Evolutionary conservation across 805 yeast genomes (phyloP), one percentile per base, ranked within the genome.

Genomic region (Teunomyces gatunensis): DNA sequence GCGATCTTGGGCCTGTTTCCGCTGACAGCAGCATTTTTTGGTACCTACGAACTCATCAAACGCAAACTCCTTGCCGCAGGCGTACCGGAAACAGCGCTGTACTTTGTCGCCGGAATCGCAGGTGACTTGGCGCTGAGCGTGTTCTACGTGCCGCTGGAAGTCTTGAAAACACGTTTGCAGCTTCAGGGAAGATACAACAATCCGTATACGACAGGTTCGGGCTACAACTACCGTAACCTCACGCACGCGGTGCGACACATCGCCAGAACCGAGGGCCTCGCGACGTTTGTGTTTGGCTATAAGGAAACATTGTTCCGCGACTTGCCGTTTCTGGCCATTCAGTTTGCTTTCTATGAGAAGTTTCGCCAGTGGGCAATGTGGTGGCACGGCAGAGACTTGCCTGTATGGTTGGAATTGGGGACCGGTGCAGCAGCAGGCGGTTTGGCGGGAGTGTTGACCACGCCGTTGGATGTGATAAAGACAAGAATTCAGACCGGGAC

Each of bases 361-460:
- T 85, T 86, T 55, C 75, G 96, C 58, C 75, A 78, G 52, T 66
- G 70, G 57, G 89, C 92, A 0, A 83, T 72, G 6, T 46, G 53
- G 18, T 72, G 65, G 48, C 59, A 72, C 46, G 45, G 52, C 10
- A 51, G 58, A 53, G 83, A 80, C 40, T 65, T 87, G 45, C 78
- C 85, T 1, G 65, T 85, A 6, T 46, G 73, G 4, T 65, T 78
- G 35, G 99, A 94, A 65, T 71, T 94, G 23, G 51, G 78, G 11
- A 90, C 97, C 0, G 99, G 99, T 47, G 98, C 97, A 0, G 83
- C 89, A 0, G 98, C 99, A 2, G 97, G 97, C 54, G 96, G 96
- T 0, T 68, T 90, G 23, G 96, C 97, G 0, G 97, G 97, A 1
- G 76, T 81, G 0, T 59, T 91, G 17, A 91, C 97, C 0, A 91